Evolutionary conservation across 139 green algal species (phyloP).

Genomic region (Haematococcus sp.): DNA sequence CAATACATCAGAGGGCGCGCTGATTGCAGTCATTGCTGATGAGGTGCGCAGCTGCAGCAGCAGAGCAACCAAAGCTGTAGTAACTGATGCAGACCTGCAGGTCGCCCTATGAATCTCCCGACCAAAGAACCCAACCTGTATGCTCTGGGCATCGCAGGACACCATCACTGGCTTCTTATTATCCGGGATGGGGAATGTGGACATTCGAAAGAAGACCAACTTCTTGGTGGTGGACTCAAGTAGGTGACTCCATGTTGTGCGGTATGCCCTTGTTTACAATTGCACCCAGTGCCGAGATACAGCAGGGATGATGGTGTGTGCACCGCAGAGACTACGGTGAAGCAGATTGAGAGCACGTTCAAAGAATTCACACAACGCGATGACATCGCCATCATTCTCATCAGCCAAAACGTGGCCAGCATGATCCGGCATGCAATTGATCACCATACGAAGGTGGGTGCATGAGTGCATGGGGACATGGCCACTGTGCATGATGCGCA

Average conservation of each 20-base stretch:
- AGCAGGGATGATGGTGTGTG: too few species aligned
- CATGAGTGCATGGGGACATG: not conserved
- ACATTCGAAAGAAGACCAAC: conserved; percentile 88
- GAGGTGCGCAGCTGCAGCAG: too few species aligned
- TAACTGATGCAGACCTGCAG: too few species aligned
- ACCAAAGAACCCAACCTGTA: too few species aligned
- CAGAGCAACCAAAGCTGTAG: too few species aligned
- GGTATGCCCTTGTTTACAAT: too few species aligned
- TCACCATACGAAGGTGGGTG: conserved; percentile 69
- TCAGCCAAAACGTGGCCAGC: conserved; percentile 84
- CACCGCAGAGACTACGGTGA: conserved; percentile 55
- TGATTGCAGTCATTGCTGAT: conserved; percentile 39
- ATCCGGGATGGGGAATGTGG: conserved; percentile 91
- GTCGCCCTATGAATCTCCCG: too few species aligned
- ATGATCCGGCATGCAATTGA: conserved; percentile 88
- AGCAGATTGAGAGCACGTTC: conserved; percentile 90
- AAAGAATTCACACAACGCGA: conserved; percentile 90
- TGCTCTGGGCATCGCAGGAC: conserved; percentile 72
- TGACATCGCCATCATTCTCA: conserved; percentile 95
- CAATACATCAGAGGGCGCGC: conserved; percentile 10
- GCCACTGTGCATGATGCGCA: too few species aligned
- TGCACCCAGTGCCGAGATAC: too few species aligned
- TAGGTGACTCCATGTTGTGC: conserved; percentile 47
- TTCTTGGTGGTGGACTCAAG: conserved; percentile 94
- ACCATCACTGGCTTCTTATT: conserved; percentile 98